Evolutionary conservation across 176 grass and related monocot genomes (phyloP), one percentile per base, ranked within the genome.

Genomic region (Elymus sibiricus): DNA sequence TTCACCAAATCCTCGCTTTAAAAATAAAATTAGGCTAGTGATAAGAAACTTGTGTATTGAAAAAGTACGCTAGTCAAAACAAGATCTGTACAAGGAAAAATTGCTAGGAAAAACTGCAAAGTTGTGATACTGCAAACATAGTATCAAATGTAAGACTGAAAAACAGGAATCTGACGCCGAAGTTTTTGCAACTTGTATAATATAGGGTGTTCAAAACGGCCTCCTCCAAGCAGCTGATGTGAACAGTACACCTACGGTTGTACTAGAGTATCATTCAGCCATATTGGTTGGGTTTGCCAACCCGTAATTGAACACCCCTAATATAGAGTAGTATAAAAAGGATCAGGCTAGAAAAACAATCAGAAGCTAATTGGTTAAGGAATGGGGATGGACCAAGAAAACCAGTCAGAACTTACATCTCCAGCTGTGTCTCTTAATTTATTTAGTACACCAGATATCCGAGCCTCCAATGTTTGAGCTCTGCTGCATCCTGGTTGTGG

Each of bases 401-500:
- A 71, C 15, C 28, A 11, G 14, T 65, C 61, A 59, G 21, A 68
- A 76, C 91, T 84, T 87, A 98, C 95, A 11, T 92, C 76, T 94
- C 89, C 95, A 89, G 93, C 89, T 70, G 29, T 67, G 2, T 65
- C 78, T 89, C 95, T 93, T 84, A 98, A 94, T 79, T 92, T 34
- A 89, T 98, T 95, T 27, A 98, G 83, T 58, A 95, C 88, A 10
- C 43, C 16, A 22, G 91, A 95, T 85, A 98, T 90, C 59, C 85
- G 53, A 83, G 39, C 26, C 84, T 98, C 95, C 90, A 98, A 90
- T 42, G 89, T 93, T 84, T 90, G 77, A 83, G 93, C 95, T 63
- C 86, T 92, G 22, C 90, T 89, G 80, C 89, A 95, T 44, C 93
- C 93, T 63, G 93, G 80, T 86, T 89, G 87, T 79, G 88, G 87